phyloP scores from a whole-genome alignment of 1,284 basidiomycete genomes.

The Boletus semigastroideus region DNA sequence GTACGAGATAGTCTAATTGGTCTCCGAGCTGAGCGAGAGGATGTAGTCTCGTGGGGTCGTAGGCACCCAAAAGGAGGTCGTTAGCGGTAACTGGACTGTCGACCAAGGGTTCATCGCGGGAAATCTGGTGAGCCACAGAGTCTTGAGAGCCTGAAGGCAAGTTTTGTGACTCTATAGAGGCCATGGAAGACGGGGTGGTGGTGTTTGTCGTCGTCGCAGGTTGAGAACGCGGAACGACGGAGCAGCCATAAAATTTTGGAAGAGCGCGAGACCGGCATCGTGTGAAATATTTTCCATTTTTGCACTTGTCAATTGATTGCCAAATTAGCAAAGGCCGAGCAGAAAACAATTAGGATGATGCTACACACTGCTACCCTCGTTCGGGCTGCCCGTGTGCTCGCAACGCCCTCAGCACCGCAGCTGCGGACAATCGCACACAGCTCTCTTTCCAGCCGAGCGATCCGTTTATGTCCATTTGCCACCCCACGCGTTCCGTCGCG shows the following conservation, averaged over 20 bases:
- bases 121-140: constrained; percentile 47
- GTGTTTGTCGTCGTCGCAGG: constrained; percentile 14
- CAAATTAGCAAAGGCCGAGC: constrained; percentile 16
- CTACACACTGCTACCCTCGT: constrained; percentile 18
- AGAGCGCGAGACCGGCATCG: constrained; percentile 25
- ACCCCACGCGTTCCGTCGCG: constrained; percentile 11
- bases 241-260: constrained; percentile 30
- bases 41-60: constrained; percentile 88
- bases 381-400: constrained; percentile 21
- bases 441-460: constrained; percentile 24
- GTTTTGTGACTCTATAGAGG: constrained; percentile 23
- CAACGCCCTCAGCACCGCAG: constrained; percentile 28
- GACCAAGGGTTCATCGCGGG: constrained; percentile 42
- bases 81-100: constrained; percentile 71
- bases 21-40: constrained; percentile 87
- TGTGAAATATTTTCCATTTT: constrained; percentile 22
- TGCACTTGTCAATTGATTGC: neutral
- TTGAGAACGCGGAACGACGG: constrained; percentile 14
- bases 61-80: constrained; percentile 80
- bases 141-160: constrained; percentile 38
- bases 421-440: constrained; percentile 20
- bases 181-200: constrained; percentile 26
- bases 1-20: constrained; percentile 87
- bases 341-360: constrained; percentile 33
- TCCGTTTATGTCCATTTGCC: constrained; percentile 19